Evolutionary conservation across 345 rosid species (phyloP), one percentile per base, ranked within the genome.

Genomic region (Eucalyptus rudis): DNA sequence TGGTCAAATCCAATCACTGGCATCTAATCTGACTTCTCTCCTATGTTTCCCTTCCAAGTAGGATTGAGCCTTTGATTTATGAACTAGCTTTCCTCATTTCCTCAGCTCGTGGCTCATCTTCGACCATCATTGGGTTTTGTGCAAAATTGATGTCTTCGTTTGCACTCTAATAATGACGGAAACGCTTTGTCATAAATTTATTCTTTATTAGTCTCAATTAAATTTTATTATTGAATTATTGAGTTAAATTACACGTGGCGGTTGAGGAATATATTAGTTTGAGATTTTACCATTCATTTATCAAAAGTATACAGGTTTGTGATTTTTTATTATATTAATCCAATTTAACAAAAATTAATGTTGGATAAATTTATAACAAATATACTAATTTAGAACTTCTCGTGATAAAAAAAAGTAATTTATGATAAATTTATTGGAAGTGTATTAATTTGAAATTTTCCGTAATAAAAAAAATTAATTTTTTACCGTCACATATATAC

Each of bases 161-260:
- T 59, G 31, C 68, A 12, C 68, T 3, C 68, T 13, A 27, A 59
- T 59, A 16, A 59, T 27, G 31, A 59, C 31, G 31, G 16, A 25
- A 27, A 59, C 6, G 10, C 24, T 52, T 52, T 19, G 24, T 52
- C 24, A 52, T 52, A 52, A 52, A 52, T 52, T 19, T 7, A 3
- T 52, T 0, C 0, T 52, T 52, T 52, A 52, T 52, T 19, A 52
- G 10, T 52, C 24, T 19, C 24, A 1, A 52, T 19, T 19, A 7
- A 7, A 52, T 52, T 52, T 52, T 52, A 52, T 52, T 52, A 52
- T 52, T 19, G 2, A 52, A 3, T 52, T 52, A 52, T 52, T 20
- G 58, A 52, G 25, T 20, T 52, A 3, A 4, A 19, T 19, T 0
- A 52, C 5, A 52, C 0, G 0, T 1, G 1, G 0, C 1, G 1